phyloP scores from a whole-genome alignment of 2,329 filamentous ascomycete genomes.

The Xylaria multiplex region DNA sequence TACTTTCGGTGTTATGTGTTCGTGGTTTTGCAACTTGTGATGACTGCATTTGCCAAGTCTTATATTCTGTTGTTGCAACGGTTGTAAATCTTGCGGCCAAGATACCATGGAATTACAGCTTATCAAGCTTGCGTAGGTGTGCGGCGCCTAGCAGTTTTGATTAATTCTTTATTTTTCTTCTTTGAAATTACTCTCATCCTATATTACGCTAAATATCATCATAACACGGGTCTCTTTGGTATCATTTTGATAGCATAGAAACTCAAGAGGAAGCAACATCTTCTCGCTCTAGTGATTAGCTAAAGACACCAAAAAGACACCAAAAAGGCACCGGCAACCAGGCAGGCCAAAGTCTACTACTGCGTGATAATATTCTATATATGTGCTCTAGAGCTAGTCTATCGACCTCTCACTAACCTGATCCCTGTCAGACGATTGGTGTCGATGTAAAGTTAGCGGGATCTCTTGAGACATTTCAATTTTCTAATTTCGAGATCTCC shows the following conservation, averaged over 20 bases:
- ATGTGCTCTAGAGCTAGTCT: neutral
- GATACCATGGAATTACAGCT: too few relatives aligned
- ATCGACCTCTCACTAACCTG: neutral
- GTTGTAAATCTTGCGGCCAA: too few relatives aligned
- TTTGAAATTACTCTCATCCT: too few relatives aligned
- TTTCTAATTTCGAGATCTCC: conserved; percentile 78
- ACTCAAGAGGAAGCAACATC: neutral
- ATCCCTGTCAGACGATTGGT: conserved; percentile 51
- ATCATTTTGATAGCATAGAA: neutral
- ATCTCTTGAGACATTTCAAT: conserved; percentile 75
- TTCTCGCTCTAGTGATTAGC: neutral
- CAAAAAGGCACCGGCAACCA: conserved; percentile 90
- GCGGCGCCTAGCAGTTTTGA: too few relatives aligned
- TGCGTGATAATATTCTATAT: conserved; percentile 79
- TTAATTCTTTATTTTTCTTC: too few relatives aligned
- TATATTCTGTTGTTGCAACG: too few relatives aligned
- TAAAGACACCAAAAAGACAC: conserved; percentile 71
- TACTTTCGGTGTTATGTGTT: too few relatives aligned
- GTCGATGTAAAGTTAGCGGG: conserved; percentile 66
- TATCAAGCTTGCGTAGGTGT: too few relatives aligned
- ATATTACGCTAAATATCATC: too few relatives aligned
- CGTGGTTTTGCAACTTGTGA: too few relatives aligned
- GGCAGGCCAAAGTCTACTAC: conserved; percentile 79
- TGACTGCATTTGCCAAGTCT: too few relatives aligned
- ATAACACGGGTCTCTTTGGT: too few relatives aligned